Conservation (phyloP, 768 basidiomycete genomes). For the Amanita muscaria region DNA sequence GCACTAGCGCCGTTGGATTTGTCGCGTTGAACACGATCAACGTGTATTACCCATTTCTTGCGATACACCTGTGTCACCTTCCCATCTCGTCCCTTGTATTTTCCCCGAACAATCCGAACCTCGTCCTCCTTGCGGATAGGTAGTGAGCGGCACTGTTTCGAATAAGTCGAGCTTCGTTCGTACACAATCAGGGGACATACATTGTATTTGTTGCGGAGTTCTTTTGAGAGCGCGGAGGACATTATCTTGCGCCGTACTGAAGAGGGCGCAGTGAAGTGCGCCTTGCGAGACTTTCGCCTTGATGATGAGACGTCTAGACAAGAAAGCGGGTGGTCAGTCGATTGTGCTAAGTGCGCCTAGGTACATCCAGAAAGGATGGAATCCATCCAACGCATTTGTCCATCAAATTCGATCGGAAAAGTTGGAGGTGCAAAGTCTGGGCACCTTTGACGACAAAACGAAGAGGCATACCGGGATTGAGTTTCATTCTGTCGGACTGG, state of each 20-base stretch:
- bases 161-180: not conserved
- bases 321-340: constrained; percentile 24
- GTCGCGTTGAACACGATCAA: constrained; percentile 96
- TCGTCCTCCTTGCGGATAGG: constrained; percentile 98
- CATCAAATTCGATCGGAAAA: constrained; percentile 18
- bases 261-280: constrained; percentile 93
- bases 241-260: constrained; percentile 95
- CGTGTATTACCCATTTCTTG: constrained; percentile 98
- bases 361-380: constrained; percentile 33
- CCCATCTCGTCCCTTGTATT: constrained; percentile 98
- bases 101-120: constrained; percentile 92
- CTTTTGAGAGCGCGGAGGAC: constrained; percentile 93
- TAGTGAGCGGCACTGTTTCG: constrained; percentile 69
- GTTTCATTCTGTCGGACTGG: constrained; percentile 53
- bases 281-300: constrained; percentile 97
- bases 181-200: constrained; percentile 39
- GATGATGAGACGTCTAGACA: constrained; percentile 77
- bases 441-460: constrained; percentile 15
- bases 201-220: constrained; percentile 86
- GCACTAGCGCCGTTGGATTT: constrained; percentile 94
- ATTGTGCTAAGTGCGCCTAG: constrained; percentile 12
- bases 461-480: constrained; percentile 65
- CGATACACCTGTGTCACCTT: constrained; percentile 97
- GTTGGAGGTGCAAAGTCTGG: constrained; percentile 18
- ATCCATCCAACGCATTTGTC: constrained; percentile 48